These are phyloP conservation scores for Cutaneotrichosporon sp. DNA, from an alignment of 1,284 basidiomycete genomes.

Conservation along the genomic window DNA sequence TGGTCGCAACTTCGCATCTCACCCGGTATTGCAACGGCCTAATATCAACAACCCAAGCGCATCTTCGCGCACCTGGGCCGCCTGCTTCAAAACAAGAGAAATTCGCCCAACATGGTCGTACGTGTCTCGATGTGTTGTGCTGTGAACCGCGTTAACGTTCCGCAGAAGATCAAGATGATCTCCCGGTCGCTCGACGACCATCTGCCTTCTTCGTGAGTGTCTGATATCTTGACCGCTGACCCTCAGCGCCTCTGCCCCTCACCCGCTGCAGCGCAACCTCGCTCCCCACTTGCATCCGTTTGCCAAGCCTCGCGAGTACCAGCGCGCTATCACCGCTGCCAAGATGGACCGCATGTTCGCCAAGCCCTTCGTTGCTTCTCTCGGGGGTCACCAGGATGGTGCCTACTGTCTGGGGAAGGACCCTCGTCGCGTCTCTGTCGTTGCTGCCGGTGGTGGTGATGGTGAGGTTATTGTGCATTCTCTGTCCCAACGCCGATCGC, in stretches of 20 bases:
- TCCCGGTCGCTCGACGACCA: conserved; percentile 54
- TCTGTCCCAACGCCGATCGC: conserved; percentile 65
- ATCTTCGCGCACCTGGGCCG: not conserved
- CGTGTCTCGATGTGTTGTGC: not conserved
- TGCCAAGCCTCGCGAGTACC: conserved; percentile 86
- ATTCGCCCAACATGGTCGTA: conserved; percentile 17
- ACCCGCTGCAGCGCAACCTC: conserved; percentile 83
- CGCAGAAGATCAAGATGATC: conserved; percentile 55
- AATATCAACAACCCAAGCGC: not conserved
- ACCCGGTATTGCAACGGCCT: not conserved
- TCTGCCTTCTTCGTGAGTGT: conserved; percentile 48
- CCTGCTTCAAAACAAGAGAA: not conserved
- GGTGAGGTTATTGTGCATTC: conserved; percentile 93
- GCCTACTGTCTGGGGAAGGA: conserved; percentile 82
- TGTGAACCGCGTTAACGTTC: not conserved
- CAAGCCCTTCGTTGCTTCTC: conserved; percentile 85
- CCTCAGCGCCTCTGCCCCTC: conserved; percentile 45
- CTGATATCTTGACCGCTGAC: not conserved
- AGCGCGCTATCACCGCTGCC: conserved; percentile 86
- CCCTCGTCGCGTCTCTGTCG: conserved; percentile 69
- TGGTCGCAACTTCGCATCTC: not conserved
- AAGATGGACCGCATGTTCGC: conserved; percentile 98
- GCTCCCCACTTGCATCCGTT: conserved; percentile 94
- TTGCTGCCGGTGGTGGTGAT: conserved; percentile 95
- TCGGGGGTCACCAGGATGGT: conserved; percentile 96